Evolutionary conservation across 148 eudicot genomes (phyloP).

Genomic region (Simmondsia chinensis): DNA sequence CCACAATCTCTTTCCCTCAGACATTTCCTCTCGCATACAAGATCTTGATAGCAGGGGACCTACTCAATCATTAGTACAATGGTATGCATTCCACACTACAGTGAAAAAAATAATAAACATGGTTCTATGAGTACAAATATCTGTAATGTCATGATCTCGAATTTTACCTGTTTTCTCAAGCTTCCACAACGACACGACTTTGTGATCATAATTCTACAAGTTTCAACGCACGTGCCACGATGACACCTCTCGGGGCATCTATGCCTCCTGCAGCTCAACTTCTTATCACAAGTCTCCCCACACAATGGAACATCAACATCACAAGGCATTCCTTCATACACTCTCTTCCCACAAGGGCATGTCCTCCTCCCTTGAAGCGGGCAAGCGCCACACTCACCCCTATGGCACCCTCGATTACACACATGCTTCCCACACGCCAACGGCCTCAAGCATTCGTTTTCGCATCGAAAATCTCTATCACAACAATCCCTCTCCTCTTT

Average conservation of each 20-base stretch:
- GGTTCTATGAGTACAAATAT: no score
- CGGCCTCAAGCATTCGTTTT: slow-evolving; percentile 33
- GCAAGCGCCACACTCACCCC: slow-evolving; percentile 71
- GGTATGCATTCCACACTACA: no score
- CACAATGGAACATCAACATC: slow-evolving; percentile 71
- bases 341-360: slow-evolving; percentile 88
- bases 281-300: slow-evolving; percentile 81
- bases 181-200: slow-evolving; percentile 92
- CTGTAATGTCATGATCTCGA: no score
- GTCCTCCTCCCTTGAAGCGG: slow-evolving; percentile 76
- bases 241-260: slow-evolving; percentile 94
- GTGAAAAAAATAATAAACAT: no score
- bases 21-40: slow-evolving; percentile 94
- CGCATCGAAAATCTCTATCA: slow-evolving; percentile 63
- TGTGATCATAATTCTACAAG: slow-evolving; percentile 65
- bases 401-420: slow-evolving; percentile 81
- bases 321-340: slow-evolving; percentile 87
- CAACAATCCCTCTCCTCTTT: slow-evolving; percentile 70
- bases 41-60: slow-evolving; percentile 97
- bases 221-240: slow-evolving; percentile 68
- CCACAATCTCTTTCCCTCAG: slow-evolving; percentile 78
- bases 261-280: slow-evolving; percentile 69
- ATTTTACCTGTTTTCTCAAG: slow-evolving; percentile 81
- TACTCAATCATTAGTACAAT: slow-evolving; percentile 45
- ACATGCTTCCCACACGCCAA: slow-evolving; percentile 82